A percentile compares a stretch with the other conserved stretches of the same genome.
phyloP scores from a whole-genome alignment of 2,329 filamentous ascomycete genomes.

The Penicillium sp. region DNA sequence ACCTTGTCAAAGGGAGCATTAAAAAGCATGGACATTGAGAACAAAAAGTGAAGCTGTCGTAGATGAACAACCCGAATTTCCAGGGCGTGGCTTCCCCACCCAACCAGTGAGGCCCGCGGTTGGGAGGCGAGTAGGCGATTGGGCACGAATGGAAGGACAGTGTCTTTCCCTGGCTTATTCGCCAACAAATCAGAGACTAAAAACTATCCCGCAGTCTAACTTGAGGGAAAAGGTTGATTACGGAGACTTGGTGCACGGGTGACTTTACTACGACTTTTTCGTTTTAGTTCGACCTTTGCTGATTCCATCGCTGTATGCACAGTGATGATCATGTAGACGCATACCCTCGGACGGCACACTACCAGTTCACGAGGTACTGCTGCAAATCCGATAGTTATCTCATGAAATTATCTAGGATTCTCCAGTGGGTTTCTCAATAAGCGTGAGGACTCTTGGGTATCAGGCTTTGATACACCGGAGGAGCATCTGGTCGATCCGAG shows the following conservation, averaged over 20 bases:
- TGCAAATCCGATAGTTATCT: no score
- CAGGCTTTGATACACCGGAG: background rate
- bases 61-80: background rate
- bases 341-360: background rate
- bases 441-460: background rate
- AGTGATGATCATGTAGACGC: background rate
- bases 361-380: background rate
- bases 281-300: no score
- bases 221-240: background rate
- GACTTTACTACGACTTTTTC: background rate
- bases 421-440: background rate
- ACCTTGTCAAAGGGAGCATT: no score
- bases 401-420: no score
- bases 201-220: background rate
- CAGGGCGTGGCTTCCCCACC: slow-evolving; percentile 6
- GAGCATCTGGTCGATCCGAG: slow-evolving; percentile 4
- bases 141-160: slow-evolving; percentile 19
- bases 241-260: background rate
- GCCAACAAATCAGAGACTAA: background rate
- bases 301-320: background rate
- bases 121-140: slow-evolving; percentile 30
- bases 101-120: slow-evolving; percentile 21
- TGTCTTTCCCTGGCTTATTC: background rate
- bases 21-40: background rate
- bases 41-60: slow-evolving; percentile 21